phyloP scores from a whole-genome alignment of 1,284 basidiomycete species.

The Anthracocystis panici-leucophaei region DNA sequence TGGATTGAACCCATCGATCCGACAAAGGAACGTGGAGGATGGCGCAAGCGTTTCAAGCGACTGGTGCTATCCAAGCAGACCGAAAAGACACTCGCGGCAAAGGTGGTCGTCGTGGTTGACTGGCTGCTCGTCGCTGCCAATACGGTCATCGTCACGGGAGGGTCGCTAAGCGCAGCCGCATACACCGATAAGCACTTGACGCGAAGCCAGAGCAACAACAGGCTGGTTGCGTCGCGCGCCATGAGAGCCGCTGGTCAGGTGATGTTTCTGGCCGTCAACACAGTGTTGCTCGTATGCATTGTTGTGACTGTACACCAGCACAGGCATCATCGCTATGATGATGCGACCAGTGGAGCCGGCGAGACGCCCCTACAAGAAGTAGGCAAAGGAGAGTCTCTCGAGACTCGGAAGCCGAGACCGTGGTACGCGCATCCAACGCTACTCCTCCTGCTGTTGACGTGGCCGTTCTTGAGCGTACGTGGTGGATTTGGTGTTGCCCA shows the following conservation, averaged over 20 bases:
- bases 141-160: constrained; percentile 37
- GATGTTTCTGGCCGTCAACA: constrained; percentile 32
- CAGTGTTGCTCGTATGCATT: constrained; percentile 19
- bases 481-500: constrained; percentile 43
- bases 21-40: constrained; percentile 2
- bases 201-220: not conserved
- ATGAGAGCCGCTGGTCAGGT: constrained; percentile 33
- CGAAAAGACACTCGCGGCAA: not conserved
- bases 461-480: constrained; percentile 46
- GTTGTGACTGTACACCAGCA: constrained; percentile 26
- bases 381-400: not conserved
- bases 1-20: constrained; percentile 40
- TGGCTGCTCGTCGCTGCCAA: constrained; percentile 38
- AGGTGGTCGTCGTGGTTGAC: constrained; percentile 8
- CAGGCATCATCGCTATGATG: constrained; percentile 3
- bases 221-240: constrained; percentile 10
- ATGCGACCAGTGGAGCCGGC: too few species aligned
- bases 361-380: too few species aligned
- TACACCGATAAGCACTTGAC: constrained; percentile 13
- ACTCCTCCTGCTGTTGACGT: constrained; percentile 30
- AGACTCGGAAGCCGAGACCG: not conserved
- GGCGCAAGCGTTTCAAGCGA: constrained; percentile 8
- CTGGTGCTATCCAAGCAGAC: constrained; percentile 10
- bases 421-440: constrained; percentile 38
- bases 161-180: constrained; percentile 19